phyloP scores from a whole-genome alignment of 225 moss, liverwort and hornwort genomes.

The Physcomitrellopsis africana region DNA sequence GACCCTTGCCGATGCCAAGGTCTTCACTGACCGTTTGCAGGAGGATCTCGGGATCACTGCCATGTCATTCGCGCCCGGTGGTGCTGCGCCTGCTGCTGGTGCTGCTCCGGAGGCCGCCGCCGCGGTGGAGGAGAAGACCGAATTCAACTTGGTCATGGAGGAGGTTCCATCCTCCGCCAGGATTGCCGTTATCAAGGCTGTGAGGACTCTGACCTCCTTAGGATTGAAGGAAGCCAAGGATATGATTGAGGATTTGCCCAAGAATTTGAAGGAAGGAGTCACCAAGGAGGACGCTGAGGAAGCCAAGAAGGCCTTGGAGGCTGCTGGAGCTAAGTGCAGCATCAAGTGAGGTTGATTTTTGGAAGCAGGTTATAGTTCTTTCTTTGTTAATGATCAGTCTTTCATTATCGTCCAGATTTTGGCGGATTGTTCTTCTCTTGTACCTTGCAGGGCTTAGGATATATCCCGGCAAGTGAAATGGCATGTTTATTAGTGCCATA shows the following conservation, averaged over 20 bases:
- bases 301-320: slow-evolving; percentile 73
- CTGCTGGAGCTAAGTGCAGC: slow-evolving; percentile 67
- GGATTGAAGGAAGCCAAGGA: slow-evolving; percentile 95
- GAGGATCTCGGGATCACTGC: slow-evolving; percentile 70
- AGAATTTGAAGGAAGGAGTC: slow-evolving; percentile 83
- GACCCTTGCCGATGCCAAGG: slow-evolving; percentile 68
- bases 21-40: slow-evolving; percentile 63
- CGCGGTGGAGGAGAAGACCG: slow-evolving; percentile 82
- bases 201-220: slow-evolving; percentile 68
- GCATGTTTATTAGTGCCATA: not conserved
- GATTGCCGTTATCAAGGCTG: slow-evolving; percentile 86
- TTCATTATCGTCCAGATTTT: not conserved
- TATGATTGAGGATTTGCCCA: slow-evolving; percentile 81
- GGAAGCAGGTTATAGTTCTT: slow-evolving; percentile 9
- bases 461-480: not conserved
- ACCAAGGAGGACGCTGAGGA: slow-evolving; percentile 83
- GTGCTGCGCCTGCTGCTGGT: slow-evolving; percentile 36
- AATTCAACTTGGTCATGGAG: slow-evolving; percentile 64
- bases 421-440: too few species aligned
- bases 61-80: slow-evolving; percentile 63
- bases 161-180: slow-evolving; percentile 64
- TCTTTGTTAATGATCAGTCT: not conserved
- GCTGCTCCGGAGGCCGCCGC: slow-evolving; percentile 53
- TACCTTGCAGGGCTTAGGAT: slow-evolving; percentile 17
- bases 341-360: slow-evolving; percentile 51